Conservation (phyloP, 352 stramenopile genomes). For the Pythium myriotylum region DNA sequence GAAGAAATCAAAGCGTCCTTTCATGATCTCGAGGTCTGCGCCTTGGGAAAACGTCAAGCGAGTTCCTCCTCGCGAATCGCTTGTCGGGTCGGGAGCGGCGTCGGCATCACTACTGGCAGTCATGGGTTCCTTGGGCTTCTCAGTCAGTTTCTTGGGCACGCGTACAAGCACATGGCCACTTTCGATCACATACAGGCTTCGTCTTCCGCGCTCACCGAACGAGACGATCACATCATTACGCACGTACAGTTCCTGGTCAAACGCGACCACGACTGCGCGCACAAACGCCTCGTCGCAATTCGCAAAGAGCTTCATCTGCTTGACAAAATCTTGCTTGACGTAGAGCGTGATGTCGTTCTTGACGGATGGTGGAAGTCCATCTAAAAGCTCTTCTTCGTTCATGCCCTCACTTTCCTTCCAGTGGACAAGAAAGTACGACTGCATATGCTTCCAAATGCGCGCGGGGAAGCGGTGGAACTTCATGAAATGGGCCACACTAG, state of each 20-base stretch:
- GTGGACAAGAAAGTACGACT: slow-evolving; percentile 58
- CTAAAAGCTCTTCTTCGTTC: slow-evolving; percentile 56
- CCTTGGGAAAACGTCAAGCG: slow-evolving; percentile 13
- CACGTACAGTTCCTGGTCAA: slow-evolving; percentile 75
- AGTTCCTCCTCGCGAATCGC: not conserved
- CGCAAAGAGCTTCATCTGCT: slow-evolving; percentile 62
- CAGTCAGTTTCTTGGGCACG: slow-evolving; percentile 7
- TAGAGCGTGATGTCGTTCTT: slow-evolving; percentile 65
- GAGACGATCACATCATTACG: slow-evolving; percentile 80
- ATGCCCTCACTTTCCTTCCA: slow-evolving; percentile 75
- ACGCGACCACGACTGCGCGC: slow-evolving; percentile 58
- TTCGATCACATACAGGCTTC: slow-evolving; percentile 73
- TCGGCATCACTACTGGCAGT: not conserved
- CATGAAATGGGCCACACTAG: slow-evolving; percentile 60
- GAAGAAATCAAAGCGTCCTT: slow-evolving; percentile 47
- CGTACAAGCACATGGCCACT: slow-evolving; percentile 44
- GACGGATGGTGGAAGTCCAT: slow-evolving; percentile 48
- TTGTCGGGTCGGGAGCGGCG: not conserved
- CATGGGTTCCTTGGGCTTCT: not conserved
- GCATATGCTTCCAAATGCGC: slow-evolving; percentile 58
- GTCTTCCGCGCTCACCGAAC: slow-evolving; percentile 49
- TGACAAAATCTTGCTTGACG: slow-evolving; percentile 67
- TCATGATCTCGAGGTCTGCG: slow-evolving; percentile 37
- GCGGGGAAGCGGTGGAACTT: slow-evolving; percentile 58
- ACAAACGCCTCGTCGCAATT: slow-evolving; percentile 65